Conservation (phyloP, 306 rosid species). For the Cucumis cinereus region DNA sequence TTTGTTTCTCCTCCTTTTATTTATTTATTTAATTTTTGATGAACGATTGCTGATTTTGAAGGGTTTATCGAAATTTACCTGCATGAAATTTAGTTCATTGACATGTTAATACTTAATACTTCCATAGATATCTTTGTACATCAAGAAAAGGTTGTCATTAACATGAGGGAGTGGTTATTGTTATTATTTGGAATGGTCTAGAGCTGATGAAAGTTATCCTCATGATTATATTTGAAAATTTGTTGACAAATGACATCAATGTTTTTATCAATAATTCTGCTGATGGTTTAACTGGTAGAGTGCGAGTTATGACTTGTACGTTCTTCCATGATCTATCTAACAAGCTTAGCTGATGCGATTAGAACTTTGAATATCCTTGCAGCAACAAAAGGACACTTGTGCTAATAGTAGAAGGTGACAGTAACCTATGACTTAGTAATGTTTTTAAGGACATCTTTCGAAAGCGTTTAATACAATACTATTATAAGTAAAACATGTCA, state of each 20-base stretch:
- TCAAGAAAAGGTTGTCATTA: too few species aligned
- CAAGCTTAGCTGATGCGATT: neutral
- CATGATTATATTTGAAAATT: too few species aligned
- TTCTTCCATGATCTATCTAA: neutral
- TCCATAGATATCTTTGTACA: too few species aligned
- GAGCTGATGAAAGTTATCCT: too few species aligned
- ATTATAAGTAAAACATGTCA: neutral
- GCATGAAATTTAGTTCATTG: too few species aligned
- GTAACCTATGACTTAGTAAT: neutral
- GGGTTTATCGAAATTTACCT: neutral
- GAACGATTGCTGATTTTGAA: neutral
- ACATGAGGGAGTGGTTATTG: too few species aligned
- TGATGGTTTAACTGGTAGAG: too few species aligned
- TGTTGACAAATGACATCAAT: too few species aligned
- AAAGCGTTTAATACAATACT: neutral
- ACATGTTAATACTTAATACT: too few species aligned
- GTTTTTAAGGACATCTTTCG: neutral
- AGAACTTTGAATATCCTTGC: neutral
- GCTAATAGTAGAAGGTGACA: neutral
- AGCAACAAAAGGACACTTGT: neutral
- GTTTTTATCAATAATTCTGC: too few species aligned
- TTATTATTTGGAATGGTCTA: too few species aligned
- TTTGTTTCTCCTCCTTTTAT: neutral
- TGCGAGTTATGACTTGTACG: neutral
- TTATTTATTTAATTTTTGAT: too few species aligned